These are phyloP conservation scores for Anthostomella pinea DNA, from an alignment of 2,329 filamentous ascomycete species.

Conservation along the genomic window DNA sequence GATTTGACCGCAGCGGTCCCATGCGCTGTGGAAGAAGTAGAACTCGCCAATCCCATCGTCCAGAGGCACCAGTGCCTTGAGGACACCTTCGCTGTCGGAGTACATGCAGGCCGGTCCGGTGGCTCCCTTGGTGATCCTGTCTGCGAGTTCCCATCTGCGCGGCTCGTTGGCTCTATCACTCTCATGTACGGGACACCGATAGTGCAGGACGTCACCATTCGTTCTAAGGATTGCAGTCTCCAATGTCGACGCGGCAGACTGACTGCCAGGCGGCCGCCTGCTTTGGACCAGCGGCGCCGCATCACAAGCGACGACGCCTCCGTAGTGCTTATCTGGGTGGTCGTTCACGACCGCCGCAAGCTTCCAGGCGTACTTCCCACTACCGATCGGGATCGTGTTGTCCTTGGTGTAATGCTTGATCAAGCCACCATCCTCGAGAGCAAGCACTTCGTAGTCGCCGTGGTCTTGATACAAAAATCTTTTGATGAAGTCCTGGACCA, in stretches of 20 bases:
- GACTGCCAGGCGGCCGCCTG: background rate
- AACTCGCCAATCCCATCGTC: constrained; percentile 1
- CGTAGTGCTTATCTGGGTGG: no score
- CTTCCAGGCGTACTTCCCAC: constrained; percentile 1
- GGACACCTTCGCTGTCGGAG: background rate
- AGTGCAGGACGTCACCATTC: constrained; percentile 5
- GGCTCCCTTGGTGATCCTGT: constrained; percentile 1
- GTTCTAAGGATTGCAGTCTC: constrained; percentile 9
- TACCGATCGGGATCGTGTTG: background rate
- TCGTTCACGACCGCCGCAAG: no score
- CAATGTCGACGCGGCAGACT: background rate
- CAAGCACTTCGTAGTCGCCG: constrained; percentile 17
- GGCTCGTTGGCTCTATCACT: background rate
- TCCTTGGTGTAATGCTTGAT: constrained; percentile 16
- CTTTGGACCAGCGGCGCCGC: constrained; percentile 11
- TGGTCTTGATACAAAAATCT: constrained; percentile 4
- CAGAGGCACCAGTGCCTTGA: constrained; percentile 6
- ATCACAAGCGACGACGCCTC: no score
- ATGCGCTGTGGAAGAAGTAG: constrained; percentile 1
- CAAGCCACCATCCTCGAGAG: constrained; percentile 10
- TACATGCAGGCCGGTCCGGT: constrained; percentile 10
- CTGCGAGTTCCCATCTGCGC: constrained; percentile 1
- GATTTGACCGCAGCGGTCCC: background rate
- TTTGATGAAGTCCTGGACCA: constrained; percentile 12
- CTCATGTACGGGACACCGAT: constrained; percentile 7